A percentile compares a stretch with the other conserved stretches of the same genome.
phyloP scores from a whole-genome alignment of 164 flowering plant species.

The Magnolia kwangsiensis region DNA sequence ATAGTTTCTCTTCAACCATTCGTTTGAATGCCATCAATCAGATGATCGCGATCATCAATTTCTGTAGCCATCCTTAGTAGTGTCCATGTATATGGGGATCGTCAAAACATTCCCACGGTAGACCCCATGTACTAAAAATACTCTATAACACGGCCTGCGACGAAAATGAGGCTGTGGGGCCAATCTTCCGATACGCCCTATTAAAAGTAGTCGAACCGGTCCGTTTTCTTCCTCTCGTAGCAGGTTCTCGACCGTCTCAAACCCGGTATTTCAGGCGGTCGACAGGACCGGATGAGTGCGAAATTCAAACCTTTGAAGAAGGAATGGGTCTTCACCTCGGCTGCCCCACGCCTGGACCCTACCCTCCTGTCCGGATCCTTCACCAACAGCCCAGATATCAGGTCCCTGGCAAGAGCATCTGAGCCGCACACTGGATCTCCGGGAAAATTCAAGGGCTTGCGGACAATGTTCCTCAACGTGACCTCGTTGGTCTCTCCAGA shows the following conservation, averaged over 20 bases:
- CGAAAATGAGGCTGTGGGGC: no score
- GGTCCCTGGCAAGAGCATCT: constrained; percentile 49
- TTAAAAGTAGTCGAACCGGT: constrained; percentile 12
- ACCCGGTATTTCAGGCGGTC: constrained; percentile 65
- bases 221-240: constrained; percentile 5
- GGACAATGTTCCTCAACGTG: constrained; percentile 61
- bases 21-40: no score
- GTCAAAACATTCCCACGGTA: no score
- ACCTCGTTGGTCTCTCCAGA: constrained; percentile 49
- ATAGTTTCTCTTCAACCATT: not conserved
- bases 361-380: constrained; percentile 66
- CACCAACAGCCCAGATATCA: constrained; percentile 49
- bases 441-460: constrained; percentile 53
- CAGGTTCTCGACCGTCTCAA: constrained; percentile 20
- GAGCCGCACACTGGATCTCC: constrained; percentile 18
- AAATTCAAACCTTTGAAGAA: constrained; percentile 69
- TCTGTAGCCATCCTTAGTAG: no score
- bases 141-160: no score
- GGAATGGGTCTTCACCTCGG: constrained; percentile 76
- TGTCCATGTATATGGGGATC: no score
- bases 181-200: not conserved
- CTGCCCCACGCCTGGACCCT: constrained; percentile 75
- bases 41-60: no score
- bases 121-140: no score
- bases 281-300: constrained; percentile 59